Evolutionary conservation across 129 eudicot genomes (phyloP).

Genomic region (Centrapalus pauciflorus): DNA sequence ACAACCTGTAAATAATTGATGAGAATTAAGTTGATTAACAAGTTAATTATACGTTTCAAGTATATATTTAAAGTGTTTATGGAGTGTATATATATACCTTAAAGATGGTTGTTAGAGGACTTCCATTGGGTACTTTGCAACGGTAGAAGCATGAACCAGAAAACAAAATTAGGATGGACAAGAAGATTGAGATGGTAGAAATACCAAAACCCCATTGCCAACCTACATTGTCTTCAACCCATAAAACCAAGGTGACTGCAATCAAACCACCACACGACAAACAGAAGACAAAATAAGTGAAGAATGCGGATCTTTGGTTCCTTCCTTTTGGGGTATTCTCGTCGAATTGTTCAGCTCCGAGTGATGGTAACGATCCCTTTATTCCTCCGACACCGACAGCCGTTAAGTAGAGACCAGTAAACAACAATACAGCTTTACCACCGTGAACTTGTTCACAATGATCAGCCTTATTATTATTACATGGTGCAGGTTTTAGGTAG

Average conservation of each 20-base stretch:
- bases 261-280: conserved; percentile 66
- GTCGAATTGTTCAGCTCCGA: conserved; percentile 94
- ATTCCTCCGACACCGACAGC: conserved; percentile 87
- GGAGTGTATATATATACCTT: no score
- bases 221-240: conserved; percentile 83
- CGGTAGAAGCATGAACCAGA: conserved; percentile 55
- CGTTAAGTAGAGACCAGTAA: conserved; percentile 70
- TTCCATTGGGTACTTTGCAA: conserved; percentile 70
- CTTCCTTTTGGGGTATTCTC: conserved; percentile 55
- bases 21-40: no score
- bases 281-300: conserved; percentile 70
- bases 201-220: conserved; percentile 95
- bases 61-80: no score
- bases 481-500: conserved; percentile 56
- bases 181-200: conserved; percentile 46
- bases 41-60: no score
- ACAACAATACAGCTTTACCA: conserved; percentile 63
- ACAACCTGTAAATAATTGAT: no score
- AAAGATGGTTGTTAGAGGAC: conserved; percentile 72
- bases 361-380: conserved; percentile 74
- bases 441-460: conserved; percentile 48
- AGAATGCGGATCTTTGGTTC: conserved; percentile 78
- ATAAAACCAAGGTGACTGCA: conserved; percentile 75
- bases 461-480: conserved; percentile 19
- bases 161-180: conserved; percentile 52